Conservation (phyloP, 2,329 filamentous ascomycete genomes). For the Phyllosticta capitalensis region DNA sequence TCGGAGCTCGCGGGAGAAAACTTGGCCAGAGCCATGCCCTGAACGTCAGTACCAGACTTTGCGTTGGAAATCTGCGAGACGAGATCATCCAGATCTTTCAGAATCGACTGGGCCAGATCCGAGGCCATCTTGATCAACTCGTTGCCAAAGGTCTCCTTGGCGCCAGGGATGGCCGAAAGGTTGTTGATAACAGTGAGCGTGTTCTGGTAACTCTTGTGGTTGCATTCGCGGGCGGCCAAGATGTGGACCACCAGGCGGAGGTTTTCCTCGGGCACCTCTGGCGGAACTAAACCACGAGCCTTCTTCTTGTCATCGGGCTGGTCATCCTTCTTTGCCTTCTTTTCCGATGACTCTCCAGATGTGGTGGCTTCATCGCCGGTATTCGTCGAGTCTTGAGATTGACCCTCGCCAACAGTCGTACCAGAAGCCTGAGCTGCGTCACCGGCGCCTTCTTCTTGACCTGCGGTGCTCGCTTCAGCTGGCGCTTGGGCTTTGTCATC, state of each 20-base stretch:
- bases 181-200: conserved; percentile 99
- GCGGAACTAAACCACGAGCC: conserved; percentile 60
- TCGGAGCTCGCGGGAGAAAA: conserved; percentile 95
- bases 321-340: conserved; percentile 25
- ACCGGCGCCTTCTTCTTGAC: conserved; percentile 7
- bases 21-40: conserved; percentile 85
- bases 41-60: conserved; percentile 83
- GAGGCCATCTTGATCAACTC: conserved; percentile 86
- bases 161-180: conserved; percentile 81
- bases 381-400: conserved; percentile 26
- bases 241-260: conserved; percentile 93
- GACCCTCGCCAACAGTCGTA: conserved; percentile 12
- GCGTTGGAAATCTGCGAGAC: conserved; percentile 80
- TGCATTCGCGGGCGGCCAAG: conserved; percentile 90
- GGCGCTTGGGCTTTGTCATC: conserved; percentile 38
- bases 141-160: conserved; percentile 83
- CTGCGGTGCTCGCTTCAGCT: conserved; percentile 22
- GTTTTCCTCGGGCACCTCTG: conserved; percentile 79
- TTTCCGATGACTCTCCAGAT: conserved; percentile 18
- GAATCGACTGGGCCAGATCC: conserved; percentile 71
- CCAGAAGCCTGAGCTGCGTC: conserved; percentile 11
- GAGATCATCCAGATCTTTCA: conserved; percentile 74
- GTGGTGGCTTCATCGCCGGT: conserved; percentile 18
- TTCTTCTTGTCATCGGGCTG: conserved; percentile 51
- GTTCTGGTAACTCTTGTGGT: conserved; percentile 94